A percentile compares a stretch with the other conserved stretches of the same genome.
These are phyloP conservation scores for Penicillium sp. DNA, from an alignment of 2,329 filamentous ascomycete genomes.

Conservation along the genomic window DNA sequence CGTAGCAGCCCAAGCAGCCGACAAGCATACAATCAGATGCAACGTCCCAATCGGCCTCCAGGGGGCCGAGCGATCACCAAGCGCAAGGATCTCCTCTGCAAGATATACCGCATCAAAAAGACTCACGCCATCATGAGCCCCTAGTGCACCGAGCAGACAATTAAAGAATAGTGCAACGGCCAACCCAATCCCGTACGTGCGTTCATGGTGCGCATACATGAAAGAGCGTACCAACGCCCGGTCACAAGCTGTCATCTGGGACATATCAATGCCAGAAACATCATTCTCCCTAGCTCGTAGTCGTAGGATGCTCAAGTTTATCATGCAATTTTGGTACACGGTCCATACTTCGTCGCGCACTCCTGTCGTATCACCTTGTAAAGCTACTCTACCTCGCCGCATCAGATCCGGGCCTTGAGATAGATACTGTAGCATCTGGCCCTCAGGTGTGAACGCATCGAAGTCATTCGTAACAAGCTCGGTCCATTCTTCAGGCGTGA, in stretches of 20 bases:
- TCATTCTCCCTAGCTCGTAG: slow-evolving; percentile 12
- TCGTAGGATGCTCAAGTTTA: slow-evolving; percentile 14
- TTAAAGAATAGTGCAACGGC: slow-evolving; percentile 32
- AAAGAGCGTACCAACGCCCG: slow-evolving; percentile 5
- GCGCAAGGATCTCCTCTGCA: slow-evolving; percentile 25
- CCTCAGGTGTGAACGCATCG: slow-evolving; percentile 26
- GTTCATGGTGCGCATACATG: slow-evolving; percentile 31
- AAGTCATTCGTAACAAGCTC: slow-evolving; percentile 30
- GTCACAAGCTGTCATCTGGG: neutral
- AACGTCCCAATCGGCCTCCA: slow-evolving; percentile 34
- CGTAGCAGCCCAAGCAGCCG: slow-evolving; percentile 24
- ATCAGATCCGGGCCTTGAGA: slow-evolving; percentile 31
- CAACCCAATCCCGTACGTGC: slow-evolving; percentile 32
- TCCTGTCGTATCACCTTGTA: slow-evolving; percentile 6
- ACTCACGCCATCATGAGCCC: slow-evolving; percentile 17
- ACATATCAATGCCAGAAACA: slow-evolving; percentile 1
- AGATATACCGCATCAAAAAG: slow-evolving; percentile 20
- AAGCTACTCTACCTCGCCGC: slow-evolving; percentile 19
- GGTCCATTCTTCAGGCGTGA: slow-evolving; percentile 34
- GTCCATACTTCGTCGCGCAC: slow-evolving; percentile 22
- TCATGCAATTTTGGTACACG: slow-evolving; percentile 23
- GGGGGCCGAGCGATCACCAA: slow-evolving; percentile 24
- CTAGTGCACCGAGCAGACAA: slow-evolving; percentile 30
- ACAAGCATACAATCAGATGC: slow-evolving; percentile 29
- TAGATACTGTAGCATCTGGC: slow-evolving; percentile 30